Evolutionary conservation across 2,329 filamentous ascomycete species (phyloP), one percentile per base, ranked within the genome.

Genomic region (Aspergillus fumigatus): DNA sequence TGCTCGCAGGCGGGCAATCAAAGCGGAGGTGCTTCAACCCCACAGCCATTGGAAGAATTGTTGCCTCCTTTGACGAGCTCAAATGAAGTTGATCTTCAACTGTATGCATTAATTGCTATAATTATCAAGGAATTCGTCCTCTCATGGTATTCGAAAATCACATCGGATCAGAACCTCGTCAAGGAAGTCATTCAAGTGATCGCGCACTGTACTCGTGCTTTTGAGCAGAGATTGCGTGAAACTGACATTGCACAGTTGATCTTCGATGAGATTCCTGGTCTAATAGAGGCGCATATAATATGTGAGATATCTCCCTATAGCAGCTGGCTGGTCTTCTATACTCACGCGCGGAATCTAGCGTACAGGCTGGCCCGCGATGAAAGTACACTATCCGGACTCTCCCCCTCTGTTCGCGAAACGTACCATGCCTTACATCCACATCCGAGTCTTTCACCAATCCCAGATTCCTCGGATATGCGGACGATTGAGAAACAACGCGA

Each of bases 101-200:
- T 99, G 4, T 99, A 97, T 71, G 93, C 90, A 27, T 84, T 97
- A 58, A 86, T 99, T 59, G 89, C 94, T 52, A 88, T 97, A 57
- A 86, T 97, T 59, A 81, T 97, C 66, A 87, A 89, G 67, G 92
- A 97, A 62, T 96, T 92, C 71, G 89, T 99, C 40, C 88, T 94
- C 72, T 86, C 85, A 32, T 99, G 94, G 94, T 99, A 99, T 78
- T 82, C 81, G 62, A 93, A 88, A 73, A 94, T 99, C 72, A 97
- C 93, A 1, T 85, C 91, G 3, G 93, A 99, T 74, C 89, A 92
- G 70, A 82, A 85, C 11, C 95, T 99, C 70, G 87, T 94, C 58
- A 87, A 88, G 64, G 92, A 97, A 77, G 83, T 97, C 56, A 82
- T 97, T 53, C 90, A 91, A 68, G 87, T 96, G 63, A 89, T 97